Conservation (phyloP, 306 rosid genomes). For the Medicago ruthenica region DNA sequence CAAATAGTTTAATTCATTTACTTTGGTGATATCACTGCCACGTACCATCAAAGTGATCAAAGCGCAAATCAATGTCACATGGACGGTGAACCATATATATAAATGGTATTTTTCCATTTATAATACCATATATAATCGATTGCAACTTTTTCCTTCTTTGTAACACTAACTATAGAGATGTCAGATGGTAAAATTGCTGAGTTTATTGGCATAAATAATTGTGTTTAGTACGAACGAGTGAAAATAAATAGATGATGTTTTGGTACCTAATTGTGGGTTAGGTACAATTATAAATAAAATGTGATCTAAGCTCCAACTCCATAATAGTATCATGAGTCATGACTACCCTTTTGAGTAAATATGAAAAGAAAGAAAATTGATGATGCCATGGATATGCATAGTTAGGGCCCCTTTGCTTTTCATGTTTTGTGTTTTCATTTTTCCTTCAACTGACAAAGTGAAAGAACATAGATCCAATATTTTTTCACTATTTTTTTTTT, state of each 20-base stretch:
- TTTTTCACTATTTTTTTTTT: too few species aligned
- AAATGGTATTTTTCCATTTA: not conserved
- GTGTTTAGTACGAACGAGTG: not conserved
- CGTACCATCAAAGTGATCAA: not conserved
- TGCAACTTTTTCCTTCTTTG: not conserved
- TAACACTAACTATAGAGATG: not conserved
- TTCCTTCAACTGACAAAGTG: too few species aligned
- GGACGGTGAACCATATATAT: slow-evolving; percentile 26
- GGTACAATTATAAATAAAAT: not conserved
- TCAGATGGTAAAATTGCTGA: not conserved
- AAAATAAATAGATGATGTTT: not conserved
- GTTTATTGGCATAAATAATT: not conserved
- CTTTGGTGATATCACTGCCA: slow-evolving; percentile 2
- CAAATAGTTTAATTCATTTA: not conserved
- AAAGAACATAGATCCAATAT: too few species aligned
- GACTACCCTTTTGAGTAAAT: not conserved
- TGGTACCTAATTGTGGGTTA: not conserved
- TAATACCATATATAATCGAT: not conserved
- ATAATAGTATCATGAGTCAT: not conserved
- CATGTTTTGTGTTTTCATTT: too few species aligned
- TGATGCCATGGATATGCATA: too few species aligned
- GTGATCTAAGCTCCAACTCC: not conserved
- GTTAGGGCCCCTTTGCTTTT: too few species aligned
- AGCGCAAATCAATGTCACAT: slow-evolving; percentile 15
- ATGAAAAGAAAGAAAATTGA: too few species aligned